Evolutionary conservation across 768 basidiomycete genomes (phyloP).

Genomic region (Collybiopsis luxurians): DNA sequence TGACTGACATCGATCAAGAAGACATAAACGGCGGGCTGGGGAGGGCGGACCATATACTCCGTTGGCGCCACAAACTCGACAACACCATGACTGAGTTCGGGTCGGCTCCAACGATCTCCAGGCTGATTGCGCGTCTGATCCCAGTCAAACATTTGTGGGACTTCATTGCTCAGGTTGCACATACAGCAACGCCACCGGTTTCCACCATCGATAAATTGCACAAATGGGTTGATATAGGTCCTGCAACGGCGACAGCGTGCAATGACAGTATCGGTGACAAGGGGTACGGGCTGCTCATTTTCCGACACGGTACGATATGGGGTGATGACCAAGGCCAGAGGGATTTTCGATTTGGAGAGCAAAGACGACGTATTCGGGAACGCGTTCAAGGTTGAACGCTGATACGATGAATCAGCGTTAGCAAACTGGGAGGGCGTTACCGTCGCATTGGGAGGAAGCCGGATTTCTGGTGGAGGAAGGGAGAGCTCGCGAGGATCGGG

Average conservation of each 20-base stretch:
- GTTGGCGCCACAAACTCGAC: slow-evolving; percentile 98
- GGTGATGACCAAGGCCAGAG: slow-evolving; percentile 84
- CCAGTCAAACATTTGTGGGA: slow-evolving; percentile 98
- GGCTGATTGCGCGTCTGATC: slow-evolving; percentile 91
- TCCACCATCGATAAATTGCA: slow-evolving; percentile 97
- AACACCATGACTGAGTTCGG: slow-evolving; percentile 90
- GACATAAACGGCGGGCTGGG: slow-evolving; percentile 95
- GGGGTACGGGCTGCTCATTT: slow-evolving; percentile 82
- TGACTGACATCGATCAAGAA: slow-evolving; percentile 98
- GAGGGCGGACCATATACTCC: slow-evolving; percentile 99
- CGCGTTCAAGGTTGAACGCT: slow-evolving; percentile 88
- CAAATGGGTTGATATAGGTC: slow-evolving; percentile 96
- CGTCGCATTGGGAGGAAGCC: slow-evolving; percentile 81
- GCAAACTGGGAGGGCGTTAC: slow-evolving; percentile 75
- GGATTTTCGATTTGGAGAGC: slow-evolving; percentile 86
- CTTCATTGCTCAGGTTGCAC: slow-evolving; percentile 98
- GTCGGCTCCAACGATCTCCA: slow-evolving; percentile 91
- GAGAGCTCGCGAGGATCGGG: slow-evolving; percentile 87
- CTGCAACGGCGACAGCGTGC: slow-evolving; percentile 95
- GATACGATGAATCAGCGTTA: slow-evolving; percentile 89
- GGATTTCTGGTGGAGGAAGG: slow-evolving; percentile 83
- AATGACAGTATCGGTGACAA: slow-evolving; percentile 91
- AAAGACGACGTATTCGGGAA: slow-evolving; percentile 89
- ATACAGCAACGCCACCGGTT: slow-evolving; percentile 99
- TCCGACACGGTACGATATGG: slow-evolving; percentile 86